These are phyloP conservation scores for Vachellia collinsii DNA, from an alignment of 306 rosid genomes.

Conservation along the genomic window DNA sequence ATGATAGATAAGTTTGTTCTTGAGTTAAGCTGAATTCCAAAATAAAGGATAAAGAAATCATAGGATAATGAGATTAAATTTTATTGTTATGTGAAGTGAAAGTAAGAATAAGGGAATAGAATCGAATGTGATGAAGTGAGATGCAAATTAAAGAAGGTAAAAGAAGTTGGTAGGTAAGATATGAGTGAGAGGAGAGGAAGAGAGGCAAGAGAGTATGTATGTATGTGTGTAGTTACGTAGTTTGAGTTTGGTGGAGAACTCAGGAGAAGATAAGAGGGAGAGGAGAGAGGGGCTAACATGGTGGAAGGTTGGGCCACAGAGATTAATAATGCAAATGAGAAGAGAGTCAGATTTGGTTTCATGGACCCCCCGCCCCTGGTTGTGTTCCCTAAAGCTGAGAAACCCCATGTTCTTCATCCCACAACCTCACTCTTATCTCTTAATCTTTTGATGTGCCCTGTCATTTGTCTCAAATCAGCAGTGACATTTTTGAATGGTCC, in stretches of 20 bases:
- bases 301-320: slow-evolving; percentile 10
- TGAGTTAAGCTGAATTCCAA: not conserved
- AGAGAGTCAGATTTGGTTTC: not conserved
- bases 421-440: not conserved
- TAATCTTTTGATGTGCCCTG: not conserved
- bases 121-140: not conserved
- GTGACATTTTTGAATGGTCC: not conserved
- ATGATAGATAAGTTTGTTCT: too few species aligned
- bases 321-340: not conserved
- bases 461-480: not conserved
- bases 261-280: slow-evolving; percentile 33
- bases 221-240: slow-evolving; percentile 3
- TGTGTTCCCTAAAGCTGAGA: slow-evolving; percentile 65
- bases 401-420: slow-evolving; percentile 59
- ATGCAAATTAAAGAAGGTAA: slow-evolving; percentile 23
- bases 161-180: slow-evolving; percentile 35
- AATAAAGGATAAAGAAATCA: not conserved
- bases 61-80: not conserved
- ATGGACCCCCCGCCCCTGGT: slow-evolving; percentile 39
- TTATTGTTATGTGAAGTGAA: not conserved
- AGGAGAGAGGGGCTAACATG: not conserved
- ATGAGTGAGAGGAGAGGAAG: not conserved
- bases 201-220: slow-evolving; percentile 21
- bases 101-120: not conserved
- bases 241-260: slow-evolving; percentile 38